Conservation (phyloP, 164 flowering plant species). For the Macadamia integrifolia region DNA sequence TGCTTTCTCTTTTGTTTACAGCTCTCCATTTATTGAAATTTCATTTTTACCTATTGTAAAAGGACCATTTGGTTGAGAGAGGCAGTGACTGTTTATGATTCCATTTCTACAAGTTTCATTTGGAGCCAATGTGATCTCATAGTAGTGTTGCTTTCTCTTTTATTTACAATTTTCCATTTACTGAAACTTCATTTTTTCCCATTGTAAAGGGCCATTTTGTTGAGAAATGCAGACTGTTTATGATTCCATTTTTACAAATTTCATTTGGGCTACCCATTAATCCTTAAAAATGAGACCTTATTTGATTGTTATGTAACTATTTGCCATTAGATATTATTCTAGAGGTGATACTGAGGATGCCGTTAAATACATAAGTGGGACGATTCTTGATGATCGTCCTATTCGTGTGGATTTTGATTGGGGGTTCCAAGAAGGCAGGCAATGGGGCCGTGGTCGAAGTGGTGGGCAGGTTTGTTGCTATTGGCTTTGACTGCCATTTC, state of each 20-base stretch:
- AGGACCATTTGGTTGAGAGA: too few relatives aligned
- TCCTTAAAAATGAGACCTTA: background rate
- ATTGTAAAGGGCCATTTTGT: background rate
- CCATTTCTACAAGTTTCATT: too few relatives aligned
- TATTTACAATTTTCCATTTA: background rate
- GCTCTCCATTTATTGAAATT: too few relatives aligned
- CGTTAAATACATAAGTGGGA: constrained; percentile 93
- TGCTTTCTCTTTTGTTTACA: too few relatives aligned
- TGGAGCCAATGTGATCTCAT: too few relatives aligned
- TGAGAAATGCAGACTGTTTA: background rate
- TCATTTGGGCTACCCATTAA: background rate
- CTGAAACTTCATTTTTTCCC: background rate
- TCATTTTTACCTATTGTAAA: too few relatives aligned
- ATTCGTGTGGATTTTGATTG: constrained; percentile 99
- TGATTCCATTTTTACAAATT: background rate
- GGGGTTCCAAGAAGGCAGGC: constrained; percentile 98
- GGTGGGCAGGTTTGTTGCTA: constrained; percentile 76
- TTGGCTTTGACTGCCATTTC: background rate
- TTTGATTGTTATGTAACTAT: constrained; percentile 3
- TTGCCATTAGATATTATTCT: constrained; percentile 66
- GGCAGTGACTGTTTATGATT: too few relatives aligned
- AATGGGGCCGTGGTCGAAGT: constrained; percentile 99
- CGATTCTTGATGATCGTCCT: constrained; percentile 95
- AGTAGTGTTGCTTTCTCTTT: background rate
- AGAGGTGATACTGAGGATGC: constrained; percentile 92